Evolutionary conservation across 495 filamentous ascomycete genomes (phyloP), one percentile per base, ranked within the genome.

Genomic region (Aspergillus conjunctus): DNA sequence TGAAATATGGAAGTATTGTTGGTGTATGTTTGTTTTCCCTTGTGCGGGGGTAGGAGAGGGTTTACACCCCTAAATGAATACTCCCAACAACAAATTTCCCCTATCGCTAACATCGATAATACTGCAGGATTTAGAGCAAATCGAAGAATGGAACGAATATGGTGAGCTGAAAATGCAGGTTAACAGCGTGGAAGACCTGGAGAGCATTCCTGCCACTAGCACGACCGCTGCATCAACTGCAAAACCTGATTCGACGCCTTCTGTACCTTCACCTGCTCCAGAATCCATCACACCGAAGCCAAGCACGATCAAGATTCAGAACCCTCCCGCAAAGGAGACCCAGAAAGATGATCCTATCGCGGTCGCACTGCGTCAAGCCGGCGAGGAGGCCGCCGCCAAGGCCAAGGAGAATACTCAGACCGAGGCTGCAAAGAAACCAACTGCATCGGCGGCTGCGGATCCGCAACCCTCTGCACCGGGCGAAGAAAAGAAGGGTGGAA

Each of bases 121-220:
- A 51, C 43, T 34, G 49, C 62, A 97, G 92, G 94, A 98, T 70
- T 79, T 97, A 22, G 91, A 96, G 58, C 84, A 97, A 69, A 84
- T 97, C 57, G 94, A 98, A 77, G 94, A 98, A 70, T 98, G 95
- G 95, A 98, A 98, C 75, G 94, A 98, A 67, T 96, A 93, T 69
- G 93, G 90, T 68, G 94, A 98, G 78, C 82, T 98, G 56, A 93
- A 94, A 71, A 84, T 94, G 71, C 85, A 90, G 60, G 80, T 97
- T 56, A 88, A 78, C 21, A 75, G 64, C 48, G 72, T 74, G 31
- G 64, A 75, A 56, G 74, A 75, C 44, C 58, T 77, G 9, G 72
- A 69, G 45, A 53, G 68, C 34, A 69, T 80, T 58, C 66, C 68
- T 49, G 61, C 77, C 43, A 85, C 79, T 65, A 84, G 76, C 73